These are phyloP conservation scores for Beta vulgaris DNA, from an alignment of 148 eudicot genomes.

Conservation along the genomic window DNA sequence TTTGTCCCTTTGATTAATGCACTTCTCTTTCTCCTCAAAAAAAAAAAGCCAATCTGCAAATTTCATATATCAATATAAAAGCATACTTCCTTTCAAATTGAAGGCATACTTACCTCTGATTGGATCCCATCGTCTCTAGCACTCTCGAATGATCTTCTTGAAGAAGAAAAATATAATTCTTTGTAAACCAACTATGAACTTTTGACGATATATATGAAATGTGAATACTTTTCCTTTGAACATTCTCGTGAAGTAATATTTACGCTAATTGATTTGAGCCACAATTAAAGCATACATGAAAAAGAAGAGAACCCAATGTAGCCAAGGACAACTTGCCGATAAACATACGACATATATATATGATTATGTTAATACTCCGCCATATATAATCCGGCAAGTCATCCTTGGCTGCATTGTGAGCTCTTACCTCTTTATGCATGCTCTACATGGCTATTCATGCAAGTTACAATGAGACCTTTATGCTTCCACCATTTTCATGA, in stretches of 20 bases:
- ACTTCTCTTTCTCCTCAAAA: too few relatives aligned
- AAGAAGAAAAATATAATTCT: too few relatives aligned
- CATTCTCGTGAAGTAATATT: too few relatives aligned
- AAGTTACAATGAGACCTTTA: not conserved
- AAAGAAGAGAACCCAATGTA: constrained; percentile 31
- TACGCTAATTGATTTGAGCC: not conserved
- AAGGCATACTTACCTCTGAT: too few relatives aligned
- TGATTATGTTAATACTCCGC: not conserved
- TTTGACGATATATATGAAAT: too few relatives aligned
- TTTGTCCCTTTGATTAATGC: too few relatives aligned
- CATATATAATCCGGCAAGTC: constrained; percentile 23
- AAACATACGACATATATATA: not conserved
- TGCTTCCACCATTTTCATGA: not conserved
- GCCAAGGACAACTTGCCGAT: constrained; percentile 40
- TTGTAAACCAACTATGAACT: not conserved
- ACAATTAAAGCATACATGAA: constrained; percentile 27
- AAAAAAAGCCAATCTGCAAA: too few relatives aligned
- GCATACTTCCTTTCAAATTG: too few relatives aligned
- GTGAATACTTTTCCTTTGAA: too few relatives aligned
- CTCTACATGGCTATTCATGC: constrained; percentile 19
- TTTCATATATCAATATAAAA: too few relatives aligned
- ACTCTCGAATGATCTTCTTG: too few relatives aligned
- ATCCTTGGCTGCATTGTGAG: constrained; percentile 31
- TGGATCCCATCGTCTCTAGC: too few relatives aligned
- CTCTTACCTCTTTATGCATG: constrained; percentile 24